phyloP scores from a whole-genome alignment of 1,284 basidiomycete genomes.

The Wallemia hederae region DNA sequence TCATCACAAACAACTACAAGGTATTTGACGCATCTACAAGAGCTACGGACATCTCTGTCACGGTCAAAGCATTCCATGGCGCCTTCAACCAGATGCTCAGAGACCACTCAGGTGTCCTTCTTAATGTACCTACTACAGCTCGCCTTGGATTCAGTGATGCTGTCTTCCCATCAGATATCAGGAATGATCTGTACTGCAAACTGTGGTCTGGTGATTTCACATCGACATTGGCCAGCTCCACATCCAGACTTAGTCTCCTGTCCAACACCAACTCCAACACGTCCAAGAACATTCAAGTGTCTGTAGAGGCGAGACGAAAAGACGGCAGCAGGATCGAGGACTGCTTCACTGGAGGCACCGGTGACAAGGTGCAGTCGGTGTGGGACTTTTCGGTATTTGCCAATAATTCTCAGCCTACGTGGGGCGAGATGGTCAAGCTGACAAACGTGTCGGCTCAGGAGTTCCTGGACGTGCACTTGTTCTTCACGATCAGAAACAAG shows the following conservation, averaged over 20 bases:
- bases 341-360: conserved; percentile 53
- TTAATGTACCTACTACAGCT: conserved; percentile 47
- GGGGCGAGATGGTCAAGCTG: conserved; percentile 75
- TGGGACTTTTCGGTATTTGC: conserved; percentile 76
- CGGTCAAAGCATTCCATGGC: conserved; percentile 66
- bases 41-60: conserved; percentile 60
- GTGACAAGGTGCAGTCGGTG: conserved; percentile 45
- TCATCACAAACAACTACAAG: conserved; percentile 46
- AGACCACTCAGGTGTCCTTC: conserved; percentile 63
- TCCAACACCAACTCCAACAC: conserved; percentile 5
- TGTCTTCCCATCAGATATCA: conserved; percentile 67
- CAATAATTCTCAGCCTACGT: conserved; percentile 31
- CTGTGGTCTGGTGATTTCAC: conserved; percentile 67
- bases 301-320: conserved; percentile 53
- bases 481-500: conserved; percentile 74
- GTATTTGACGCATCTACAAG: conserved; percentile 60
- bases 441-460: conserved; percentile 33
- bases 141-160: conserved; percentile 92
- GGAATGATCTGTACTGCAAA: conserved; percentile 78
- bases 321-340: conserved; percentile 42
- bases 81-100: conserved; percentile 40
- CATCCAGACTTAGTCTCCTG: conserved; percentile 6
- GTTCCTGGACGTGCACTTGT: conserved; percentile 58
- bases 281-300: conserved; percentile 51
- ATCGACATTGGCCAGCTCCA: conserved; percentile 20